phyloP scores from a whole-genome alignment of 2,329 filamentous ascomycete genomes.

The Cladosporium cucumerinum region DNA sequence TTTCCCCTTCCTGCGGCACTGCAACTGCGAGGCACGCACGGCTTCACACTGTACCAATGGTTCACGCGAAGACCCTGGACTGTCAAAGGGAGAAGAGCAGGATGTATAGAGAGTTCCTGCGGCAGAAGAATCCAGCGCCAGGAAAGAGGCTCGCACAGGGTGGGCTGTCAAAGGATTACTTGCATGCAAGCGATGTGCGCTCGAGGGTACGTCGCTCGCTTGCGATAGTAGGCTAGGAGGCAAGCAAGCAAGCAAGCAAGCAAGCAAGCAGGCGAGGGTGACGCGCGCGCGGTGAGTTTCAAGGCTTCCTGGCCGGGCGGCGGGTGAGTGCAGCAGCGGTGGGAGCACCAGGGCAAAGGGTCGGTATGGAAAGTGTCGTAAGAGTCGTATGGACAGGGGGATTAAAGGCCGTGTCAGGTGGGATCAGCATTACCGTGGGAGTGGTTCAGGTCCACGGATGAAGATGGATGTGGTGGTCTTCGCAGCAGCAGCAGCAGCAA shows the following conservation, averaged over 20 bases:
- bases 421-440: slow-evolving; percentile 8
- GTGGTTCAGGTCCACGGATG: background rate
- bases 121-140: slow-evolving; percentile 5
- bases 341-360: slow-evolving; percentile 4
- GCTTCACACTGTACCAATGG: slow-evolving; percentile 13
- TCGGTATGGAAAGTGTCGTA: background rate
- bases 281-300: slow-evolving; percentile 2
- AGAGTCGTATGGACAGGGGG: background rate
- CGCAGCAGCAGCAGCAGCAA: background rate
- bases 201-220: slow-evolving; percentile 1
- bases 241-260: background rate
- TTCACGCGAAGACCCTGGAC: slow-evolving; percentile 2
- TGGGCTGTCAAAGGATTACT: slow-evolving; percentile 17
- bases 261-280: background rate
- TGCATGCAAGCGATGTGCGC: slow-evolving; percentile 15
- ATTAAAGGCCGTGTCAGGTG: slow-evolving; percentile 6
- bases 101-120: slow-evolving; percentile 6
- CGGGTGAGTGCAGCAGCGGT: background rate
- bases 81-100: background rate
- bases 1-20: slow-evolving; percentile 4
- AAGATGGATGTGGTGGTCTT: background rate
- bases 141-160: slow-evolving; percentile 9
- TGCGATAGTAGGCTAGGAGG: background rate
- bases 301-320: background rate
- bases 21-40: background rate